Base-by-base conservation (phyloP, 108 stramenopile species). In the Cyclotella choctawhatcheeana region DNA sequence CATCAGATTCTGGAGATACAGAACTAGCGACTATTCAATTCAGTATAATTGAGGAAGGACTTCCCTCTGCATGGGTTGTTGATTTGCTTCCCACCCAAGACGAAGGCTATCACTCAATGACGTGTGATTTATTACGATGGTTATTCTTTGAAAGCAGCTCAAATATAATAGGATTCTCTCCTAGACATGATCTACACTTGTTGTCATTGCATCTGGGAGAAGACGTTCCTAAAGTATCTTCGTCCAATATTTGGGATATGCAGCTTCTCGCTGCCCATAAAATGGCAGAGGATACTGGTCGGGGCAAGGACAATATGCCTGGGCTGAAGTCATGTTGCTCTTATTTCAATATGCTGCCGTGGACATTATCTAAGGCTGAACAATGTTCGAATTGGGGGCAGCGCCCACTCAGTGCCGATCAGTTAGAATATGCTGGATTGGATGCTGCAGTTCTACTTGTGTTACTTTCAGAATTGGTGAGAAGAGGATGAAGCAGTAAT, bases 351-450 rank as follows among this genome's bases (percentile, higher is more conserved):
- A 26, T 17, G 22, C 13, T 4, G 29, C 5, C 21, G 45, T 78
- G 77, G 77, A 14, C 18, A 24, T 26, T 80, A 16, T 80, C 79
- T 10, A 89, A 89, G 71, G 58, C 40, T 24, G 67, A 89, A 44
- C 88, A 86, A 55, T 69, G 76, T 56, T 79, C 77, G 16, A 56
- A 79, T 51, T 83, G 82, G 82, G 18, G 22, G 17, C 43, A 48
- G 16, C 67, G 82, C 20, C 82, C 82, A 5, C 58, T 79, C 58
- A 69, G 58, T 20, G 26, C 33, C 21, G 50, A 44, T 69, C 76
- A 77, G 26, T 29, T 77, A 3, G 76, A 73, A 35, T 78, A 78
- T 53, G 82, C 76, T 7, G 71, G 69, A 32, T 48, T 82, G 43
- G 82, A 82, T 68, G 82, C 77, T 0, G 76, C 60, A 10, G 82